Evolutionary conservation across 306 rosid genomes (phyloP).

Genomic region (Crotalaria pallida): DNA sequence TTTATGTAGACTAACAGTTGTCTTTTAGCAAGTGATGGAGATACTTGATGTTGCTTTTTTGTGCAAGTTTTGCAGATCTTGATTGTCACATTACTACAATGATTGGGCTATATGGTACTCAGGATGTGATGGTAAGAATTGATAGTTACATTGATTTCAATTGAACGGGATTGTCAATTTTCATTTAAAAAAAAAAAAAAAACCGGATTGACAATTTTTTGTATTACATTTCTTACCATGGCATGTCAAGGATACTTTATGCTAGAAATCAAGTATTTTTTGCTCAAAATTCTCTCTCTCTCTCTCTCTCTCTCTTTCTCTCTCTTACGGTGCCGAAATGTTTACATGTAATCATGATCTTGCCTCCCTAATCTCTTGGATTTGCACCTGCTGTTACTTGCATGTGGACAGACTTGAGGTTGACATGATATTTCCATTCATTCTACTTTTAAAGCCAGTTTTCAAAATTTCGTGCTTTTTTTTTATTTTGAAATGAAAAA

Average conservation of each 20-base stretch:
- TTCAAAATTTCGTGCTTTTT: neutral
- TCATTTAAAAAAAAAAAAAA: too few relatives aligned
- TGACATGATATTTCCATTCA: constrained; percentile 4
- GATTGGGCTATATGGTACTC: constrained; percentile 32
- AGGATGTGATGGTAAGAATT: constrained; percentile 33
- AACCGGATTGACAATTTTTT: constrained; percentile 5
- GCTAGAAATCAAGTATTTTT: neutral
- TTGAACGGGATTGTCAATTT: neutral
- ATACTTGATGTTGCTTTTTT: constrained; percentile 20
- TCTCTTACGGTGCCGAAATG: neutral
- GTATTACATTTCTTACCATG: constrained; percentile 3
- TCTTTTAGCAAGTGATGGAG: constrained; percentile 1
- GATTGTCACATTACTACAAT: constrained; percentile 40
- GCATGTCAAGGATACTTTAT: neutral
- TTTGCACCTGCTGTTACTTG: neutral
- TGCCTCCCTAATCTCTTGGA: neutral
- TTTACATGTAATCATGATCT: neutral
- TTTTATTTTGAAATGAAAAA: too few relatives aligned
- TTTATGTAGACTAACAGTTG: neutral
- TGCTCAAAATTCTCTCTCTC: neutral
- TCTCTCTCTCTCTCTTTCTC: neutral
- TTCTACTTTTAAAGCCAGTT: neutral
- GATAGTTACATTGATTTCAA: neutral
- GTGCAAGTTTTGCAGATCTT: constrained; percentile 55
- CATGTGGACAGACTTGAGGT: constrained; percentile 1